These are phyloP conservation scores for Colletotrichum limetticola DNA, from an alignment of 2,329 filamentous ascomycete genomes.

Conservation along the genomic window DNA sequence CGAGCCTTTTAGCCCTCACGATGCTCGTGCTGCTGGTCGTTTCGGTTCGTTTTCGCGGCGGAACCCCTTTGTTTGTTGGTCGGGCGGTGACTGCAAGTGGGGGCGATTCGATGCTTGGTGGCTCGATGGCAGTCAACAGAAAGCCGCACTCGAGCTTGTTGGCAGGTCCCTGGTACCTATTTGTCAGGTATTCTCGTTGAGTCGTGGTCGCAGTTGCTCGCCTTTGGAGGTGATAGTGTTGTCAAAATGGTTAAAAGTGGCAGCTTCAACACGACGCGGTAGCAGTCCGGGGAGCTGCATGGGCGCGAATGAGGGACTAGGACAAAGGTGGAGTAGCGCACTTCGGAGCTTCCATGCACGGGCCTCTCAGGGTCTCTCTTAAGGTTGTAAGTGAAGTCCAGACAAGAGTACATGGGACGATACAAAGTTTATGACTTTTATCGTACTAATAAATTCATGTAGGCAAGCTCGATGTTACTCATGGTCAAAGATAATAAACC, in stretches of 20 bases:
- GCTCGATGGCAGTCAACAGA: not conserved
- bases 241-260: constrained; percentile 28
- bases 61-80: constrained; percentile 34
- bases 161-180: not conserved
- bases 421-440: not conserved
- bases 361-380: constrained; percentile 25
- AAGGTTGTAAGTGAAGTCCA: constrained; percentile 16
- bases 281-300: constrained; percentile 35
- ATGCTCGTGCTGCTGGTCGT: constrained; percentile 1
- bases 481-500: not conserved
- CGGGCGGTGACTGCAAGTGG: constrained; percentile 31
- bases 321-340: constrained; percentile 30
- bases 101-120: constrained; percentile 3
- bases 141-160: not conserved
- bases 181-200: constrained; percentile 1
- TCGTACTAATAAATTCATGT: not conserved
- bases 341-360: constrained; percentile 23
- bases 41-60: constrained; percentile 25
- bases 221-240: constrained; percentile 6
- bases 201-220: constrained; percentile 26
- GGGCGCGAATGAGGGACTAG: constrained; percentile 33
- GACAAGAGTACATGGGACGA: not conserved
- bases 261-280: constrained; percentile 38
- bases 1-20: constrained; percentile 5
- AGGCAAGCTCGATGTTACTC: not conserved